Conservation (phyloP, 164 flowering plant species). For the Vitis amurensis region DNA sequence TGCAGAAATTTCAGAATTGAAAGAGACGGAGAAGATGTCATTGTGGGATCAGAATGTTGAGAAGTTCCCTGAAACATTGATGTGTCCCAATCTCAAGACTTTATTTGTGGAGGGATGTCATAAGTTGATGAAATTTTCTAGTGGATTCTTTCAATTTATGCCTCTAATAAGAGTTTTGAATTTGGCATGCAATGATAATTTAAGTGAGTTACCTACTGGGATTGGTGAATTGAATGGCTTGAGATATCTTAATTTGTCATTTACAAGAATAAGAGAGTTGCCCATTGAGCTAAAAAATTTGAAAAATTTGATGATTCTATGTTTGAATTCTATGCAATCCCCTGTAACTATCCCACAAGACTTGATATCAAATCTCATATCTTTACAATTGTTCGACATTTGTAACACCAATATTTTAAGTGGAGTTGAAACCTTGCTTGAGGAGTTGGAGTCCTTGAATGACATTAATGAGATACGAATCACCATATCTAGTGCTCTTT, state of each 20-base stretch:
- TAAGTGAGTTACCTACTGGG: too few relatives aligned
- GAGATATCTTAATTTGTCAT: constrained; percentile 9
- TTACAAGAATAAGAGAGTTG: neutral
- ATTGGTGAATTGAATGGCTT: neutral
- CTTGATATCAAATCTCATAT: constrained; percentile 1
- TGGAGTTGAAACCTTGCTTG: neutral
- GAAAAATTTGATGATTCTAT: constrained; percentile 6
- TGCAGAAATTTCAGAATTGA: neutral
- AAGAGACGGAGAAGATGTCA: neutral
- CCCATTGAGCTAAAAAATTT: constrained; percentile 4
- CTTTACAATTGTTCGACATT: neutral
- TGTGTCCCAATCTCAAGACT: neutral
- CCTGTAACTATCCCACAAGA: neutral
- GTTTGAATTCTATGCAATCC: neutral
- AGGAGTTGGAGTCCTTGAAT: neutral
- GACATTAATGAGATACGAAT: neutral
- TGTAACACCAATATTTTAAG: too few relatives aligned
- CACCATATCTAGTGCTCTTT: too few relatives aligned
- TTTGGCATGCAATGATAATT: too few relatives aligned
- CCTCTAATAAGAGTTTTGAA: too few relatives aligned
- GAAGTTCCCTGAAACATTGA: neutral
- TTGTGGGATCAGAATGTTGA: neutral
- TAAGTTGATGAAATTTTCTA: too few relatives aligned
- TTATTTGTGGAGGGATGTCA: rapidly evolving
- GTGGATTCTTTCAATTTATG: too few relatives aligned